Conservation (phyloP, 2,329 filamentous ascomycete species). For the Colletotrichum siamense region DNA sequence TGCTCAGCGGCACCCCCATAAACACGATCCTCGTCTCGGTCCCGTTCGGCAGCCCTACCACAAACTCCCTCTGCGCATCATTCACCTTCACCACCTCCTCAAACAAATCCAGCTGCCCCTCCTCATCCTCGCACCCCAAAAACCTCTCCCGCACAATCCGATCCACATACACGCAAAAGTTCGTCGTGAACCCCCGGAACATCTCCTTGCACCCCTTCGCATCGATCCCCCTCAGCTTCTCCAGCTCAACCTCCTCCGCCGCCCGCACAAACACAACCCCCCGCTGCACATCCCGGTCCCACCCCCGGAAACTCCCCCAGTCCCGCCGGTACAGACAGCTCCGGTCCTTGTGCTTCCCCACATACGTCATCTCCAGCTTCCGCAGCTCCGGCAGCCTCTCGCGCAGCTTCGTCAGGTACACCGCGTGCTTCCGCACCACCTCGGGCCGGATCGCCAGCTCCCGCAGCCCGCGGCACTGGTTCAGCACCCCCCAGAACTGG, state of each 20-base stretch:
- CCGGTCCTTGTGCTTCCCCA: not conserved
- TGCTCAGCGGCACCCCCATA: constrained; percentile 4
- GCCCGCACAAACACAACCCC: not conserved
- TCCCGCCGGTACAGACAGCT: not conserved
- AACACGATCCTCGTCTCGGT: not conserved
- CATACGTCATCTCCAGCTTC: not conserved
- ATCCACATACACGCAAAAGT: constrained; percentile 8
- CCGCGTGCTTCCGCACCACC: not conserved
- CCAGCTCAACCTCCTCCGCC: not conserved
- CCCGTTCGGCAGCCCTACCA: not conserved
- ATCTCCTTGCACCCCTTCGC: not conserved
- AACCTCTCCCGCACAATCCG: not conserved
- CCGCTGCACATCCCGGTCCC: not conserved
- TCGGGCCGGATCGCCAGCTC: constrained; percentile 3
- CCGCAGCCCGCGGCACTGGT: constrained; percentile 1
- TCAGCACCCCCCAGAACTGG: constrained; percentile 14
- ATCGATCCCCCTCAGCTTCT: not conserved
- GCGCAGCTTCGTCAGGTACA: not conserved
- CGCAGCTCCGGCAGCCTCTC: not conserved
- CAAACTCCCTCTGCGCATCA: not conserved
- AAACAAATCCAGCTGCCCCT: not conserved
- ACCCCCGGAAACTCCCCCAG: not conserved
- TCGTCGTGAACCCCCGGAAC: constrained; percentile 7
- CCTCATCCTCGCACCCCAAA: not conserved
- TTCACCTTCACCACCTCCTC: not conserved